Evolutionary conservation across 140 eudicot species (phyloP), one percentile per base, ranked within the genome.

Genomic region (Cichorium intybus): DNA sequence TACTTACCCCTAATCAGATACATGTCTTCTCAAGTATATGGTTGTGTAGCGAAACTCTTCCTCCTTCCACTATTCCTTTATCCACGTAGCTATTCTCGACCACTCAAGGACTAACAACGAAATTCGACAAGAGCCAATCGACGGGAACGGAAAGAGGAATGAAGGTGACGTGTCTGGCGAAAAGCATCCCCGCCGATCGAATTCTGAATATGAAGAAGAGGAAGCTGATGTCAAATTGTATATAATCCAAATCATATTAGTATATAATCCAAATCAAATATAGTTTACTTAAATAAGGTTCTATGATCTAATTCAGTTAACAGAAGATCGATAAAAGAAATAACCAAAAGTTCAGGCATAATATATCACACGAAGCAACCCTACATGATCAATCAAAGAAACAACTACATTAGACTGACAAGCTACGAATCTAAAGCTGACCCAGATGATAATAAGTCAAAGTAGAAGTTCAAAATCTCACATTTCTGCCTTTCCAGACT

Each of bases 151-250:
- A 72, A 21, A 82, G 76, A 75, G 72, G 80, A 33, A 83, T 78
- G 89, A 88, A 83, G 68, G 80, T 92, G 33, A 69, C 67, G 52
- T 92, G 98, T 71, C 86, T 78, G 84, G 98, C 96, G 0, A 68
- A 85, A 5, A 92, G 96, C 48, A 75, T 92, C 16, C 89, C 98
- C 3, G 95, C 96, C 7, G 97, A 92, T 56, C 74, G 88, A 6
- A 95, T 92, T 8, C 98, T 96, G 5, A 97, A 93, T 31, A 88
- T 93, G 97, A 90, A 65, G 28, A 93, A 84, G 71, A 83, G 99
- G 80, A 39, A 88, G 65, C 84, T 82, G 35, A 37, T n/a, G n/a
- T n/a, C n/a, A n/a, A n/a, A n/a, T n/a, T n/a, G n/a, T n/a, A n/a
- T n/a, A n/a, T n/a, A n/a, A n/a, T n/a, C n/a, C 43, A 35, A 8